Conservation (phyloP, 352 stramenopile species). For the Blastocystis hominis region DNA sequence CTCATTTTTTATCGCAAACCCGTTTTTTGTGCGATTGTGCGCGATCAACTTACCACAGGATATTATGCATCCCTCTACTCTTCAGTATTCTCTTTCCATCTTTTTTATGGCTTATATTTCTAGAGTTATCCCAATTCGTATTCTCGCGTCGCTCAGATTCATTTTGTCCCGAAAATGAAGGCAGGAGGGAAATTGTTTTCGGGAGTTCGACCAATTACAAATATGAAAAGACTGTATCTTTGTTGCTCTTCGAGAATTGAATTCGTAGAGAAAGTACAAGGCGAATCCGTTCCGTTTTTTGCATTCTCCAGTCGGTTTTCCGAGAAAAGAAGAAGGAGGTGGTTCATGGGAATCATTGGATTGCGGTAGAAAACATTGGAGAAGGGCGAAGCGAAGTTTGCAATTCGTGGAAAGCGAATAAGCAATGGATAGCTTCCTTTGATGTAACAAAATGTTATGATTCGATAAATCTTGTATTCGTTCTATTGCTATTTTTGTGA, state of each 20-base stretch:
- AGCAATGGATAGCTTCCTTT: not conserved
- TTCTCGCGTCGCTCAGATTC: not conserved
- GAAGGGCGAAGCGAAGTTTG: not conserved
- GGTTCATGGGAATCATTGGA: not conserved
- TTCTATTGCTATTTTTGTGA: not conserved
- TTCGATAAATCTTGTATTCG: not conserved
- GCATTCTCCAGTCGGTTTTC: not conserved
- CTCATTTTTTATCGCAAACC: conserved; percentile 8
- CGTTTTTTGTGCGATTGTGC: not conserved
- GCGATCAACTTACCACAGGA: not conserved
- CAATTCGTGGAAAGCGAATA: not conserved
- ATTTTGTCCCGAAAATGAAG: not conserved
- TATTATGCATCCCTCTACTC: not conserved
- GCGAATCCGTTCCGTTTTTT: not conserved
- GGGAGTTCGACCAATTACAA: not conserved
- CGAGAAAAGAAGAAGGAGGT: not conserved
- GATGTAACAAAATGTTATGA: conserved; percentile 15
- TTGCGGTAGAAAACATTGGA: not conserved
- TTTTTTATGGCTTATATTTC: no score
- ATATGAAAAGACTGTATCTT: not conserved
- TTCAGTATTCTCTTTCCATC: not conserved
- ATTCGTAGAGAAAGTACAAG: not conserved
- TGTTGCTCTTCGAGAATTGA: not conserved
- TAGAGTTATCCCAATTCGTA: not conserved
- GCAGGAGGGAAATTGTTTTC: not conserved